Conservation (phyloP, 768 basidiomycete genomes). For the Hemileccinum rubropunctum region DNA sequence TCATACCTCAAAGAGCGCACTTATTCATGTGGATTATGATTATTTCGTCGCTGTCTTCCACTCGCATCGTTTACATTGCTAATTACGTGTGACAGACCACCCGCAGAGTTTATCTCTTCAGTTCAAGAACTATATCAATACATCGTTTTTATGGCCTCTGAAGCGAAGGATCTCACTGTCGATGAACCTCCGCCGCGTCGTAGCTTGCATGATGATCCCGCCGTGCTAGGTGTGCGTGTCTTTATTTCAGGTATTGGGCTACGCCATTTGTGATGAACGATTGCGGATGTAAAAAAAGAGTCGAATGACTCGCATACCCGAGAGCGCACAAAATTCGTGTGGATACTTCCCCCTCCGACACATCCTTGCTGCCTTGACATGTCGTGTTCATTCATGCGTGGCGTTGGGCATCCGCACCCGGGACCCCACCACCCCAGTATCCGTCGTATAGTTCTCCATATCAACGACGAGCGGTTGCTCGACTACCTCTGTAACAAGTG, state of each 20-base stretch:
- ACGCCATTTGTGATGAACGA: constrained; percentile 37
- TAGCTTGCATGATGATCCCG: constrained; percentile 81
- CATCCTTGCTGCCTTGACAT: not conserved
- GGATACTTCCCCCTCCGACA: constrained; percentile 56
- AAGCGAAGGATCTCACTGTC: constrained; percentile 86
- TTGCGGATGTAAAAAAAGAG: constrained; percentile 43
- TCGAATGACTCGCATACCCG: constrained; percentile 32
- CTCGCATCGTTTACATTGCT: constrained; percentile 15
- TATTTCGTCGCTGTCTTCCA: constrained; percentile 28
- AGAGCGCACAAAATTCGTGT: constrained; percentile 47
- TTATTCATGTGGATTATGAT: constrained; percentile 55
- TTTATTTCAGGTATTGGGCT: constrained; percentile 25
- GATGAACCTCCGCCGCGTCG: constrained; percentile 61
- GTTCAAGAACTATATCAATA: constrained; percentile 83
- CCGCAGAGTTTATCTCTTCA: constrained; percentile 77
- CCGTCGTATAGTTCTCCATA: constrained; percentile 30
- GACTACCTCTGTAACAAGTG: constrained; percentile 29
- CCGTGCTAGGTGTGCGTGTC: constrained; percentile 70
- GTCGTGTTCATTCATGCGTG: constrained; percentile 10
- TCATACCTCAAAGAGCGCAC: constrained; percentile 43
- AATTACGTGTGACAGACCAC: constrained; percentile 47
- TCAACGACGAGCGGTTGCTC: constrained; percentile 28
- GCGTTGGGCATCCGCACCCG: constrained; percentile 49
- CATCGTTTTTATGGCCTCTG: constrained; percentile 88
- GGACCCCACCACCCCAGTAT: constrained; percentile 21